Base-by-base conservation (phyloP, 148 eudicot species). In the Euryodendron excelsum region DNA sequence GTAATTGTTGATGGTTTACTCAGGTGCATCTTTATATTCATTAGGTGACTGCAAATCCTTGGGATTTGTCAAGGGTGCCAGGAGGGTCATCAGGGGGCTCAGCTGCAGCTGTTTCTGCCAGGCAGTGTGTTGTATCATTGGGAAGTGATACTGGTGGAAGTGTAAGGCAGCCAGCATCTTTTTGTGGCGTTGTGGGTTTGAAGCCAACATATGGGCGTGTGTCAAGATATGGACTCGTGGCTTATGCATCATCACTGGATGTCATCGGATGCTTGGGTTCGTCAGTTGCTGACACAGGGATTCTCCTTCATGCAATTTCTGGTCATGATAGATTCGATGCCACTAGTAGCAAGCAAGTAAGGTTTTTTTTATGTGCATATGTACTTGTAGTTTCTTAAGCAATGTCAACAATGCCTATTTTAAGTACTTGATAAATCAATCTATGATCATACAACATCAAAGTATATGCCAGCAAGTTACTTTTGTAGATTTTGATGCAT, bases 71-170 rank as follows among this genome's bases (percentile, higher is more conserved):
- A 30, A 80, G 98, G 82, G 99, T 96, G 53, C 99, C 99, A 66
- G 99, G 99, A 64, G 99, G 99, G 59, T 96, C 99, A 85, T 96
- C 99, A 55, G 99, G 99, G 3, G 99, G 99, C 79, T 96, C 99
- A 25, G 99, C 98, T 77, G 90, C 99, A 30, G 95, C 98, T 79
- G 99, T 96, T 86, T 90, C 98, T 78, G 99, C 98, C 65, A 89
- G 99, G 85, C 99, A 96, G 56, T 96, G 99, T 81, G 92, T 87
- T 53, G 98, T 91, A 53, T 94, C 99, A 59, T 81, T 96, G 75
- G 99, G 99, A 53, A 93, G 97, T 83, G 99, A 96, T 75, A 96
- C 99, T 33, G 99, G 99, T 80, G 99, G 99, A 73, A 96, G 99
- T 87, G 99, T 93, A 11, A 92, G 98, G 79, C 99, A 96, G 78